Conservation (phyloP, 495 filamentous ascomycete species). For the Tuber brumale region DNA sequence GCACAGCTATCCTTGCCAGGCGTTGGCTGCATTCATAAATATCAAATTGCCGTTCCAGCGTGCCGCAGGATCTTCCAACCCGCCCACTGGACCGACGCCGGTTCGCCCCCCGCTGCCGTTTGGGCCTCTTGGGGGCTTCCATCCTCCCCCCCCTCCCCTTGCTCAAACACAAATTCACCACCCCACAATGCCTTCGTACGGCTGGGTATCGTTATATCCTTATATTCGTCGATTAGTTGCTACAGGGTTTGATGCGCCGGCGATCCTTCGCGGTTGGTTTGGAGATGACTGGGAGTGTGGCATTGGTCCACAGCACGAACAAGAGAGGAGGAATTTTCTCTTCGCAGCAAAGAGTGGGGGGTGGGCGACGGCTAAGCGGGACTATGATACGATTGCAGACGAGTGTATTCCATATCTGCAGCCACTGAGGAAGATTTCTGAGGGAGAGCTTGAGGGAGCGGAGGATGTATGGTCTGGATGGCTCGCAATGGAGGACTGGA, state of each 20-base stretch:
- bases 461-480: slow-evolving; percentile 79
- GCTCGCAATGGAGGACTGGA: slow-evolving; percentile 94
- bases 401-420: slow-evolving; percentile 82
- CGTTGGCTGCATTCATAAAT: slow-evolving; percentile 86
- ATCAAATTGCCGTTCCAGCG: slow-evolving; percentile 65
- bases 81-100: slow-evolving; percentile 35
- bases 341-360: slow-evolving; percentile 88
- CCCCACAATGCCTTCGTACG: slow-evolving; percentile 35
- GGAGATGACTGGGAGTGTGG: slow-evolving; percentile 82
- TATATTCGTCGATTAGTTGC: slow-evolving; percentile 87
- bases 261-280: slow-evolving; percentile 86
- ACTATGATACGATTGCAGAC: slow-evolving; percentile 75
- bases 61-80: slow-evolving; percentile 36
- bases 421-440: slow-evolving; percentile 64
- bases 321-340: slow-evolving; percentile 86
- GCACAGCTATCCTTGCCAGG: slow-evolving; percentile 73
- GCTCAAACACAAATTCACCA: slow-evolving; percentile 12
- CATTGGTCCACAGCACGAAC: slow-evolving; percentile 74
- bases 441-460: slow-evolving; percentile 74
- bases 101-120: slow-evolving; percentile 36
- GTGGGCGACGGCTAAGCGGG: slow-evolving; percentile 78
- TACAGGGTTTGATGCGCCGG: slow-evolving; percentile 80
- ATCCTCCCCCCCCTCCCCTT: slow-evolving; percentile 21
- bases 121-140: slow-evolving; percentile 33
- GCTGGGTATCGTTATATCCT: slow-evolving; percentile 70